phyloP scores from a whole-genome alignment of 352 stramenopile species.

The Phytophthora pini region DNA sequence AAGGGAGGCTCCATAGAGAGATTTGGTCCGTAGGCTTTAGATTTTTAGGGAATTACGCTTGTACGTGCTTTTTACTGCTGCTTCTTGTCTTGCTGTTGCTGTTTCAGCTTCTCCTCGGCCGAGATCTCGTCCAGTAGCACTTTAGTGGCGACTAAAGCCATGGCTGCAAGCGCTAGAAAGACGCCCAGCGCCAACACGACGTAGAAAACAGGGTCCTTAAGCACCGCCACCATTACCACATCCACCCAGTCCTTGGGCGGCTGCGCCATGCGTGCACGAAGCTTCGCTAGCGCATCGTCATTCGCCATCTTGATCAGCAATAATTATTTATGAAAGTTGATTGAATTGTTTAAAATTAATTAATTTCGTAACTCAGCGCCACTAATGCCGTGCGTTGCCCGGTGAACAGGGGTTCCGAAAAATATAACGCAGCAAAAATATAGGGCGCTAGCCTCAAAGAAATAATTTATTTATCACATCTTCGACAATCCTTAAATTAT shows the following conservation, averaged over 20 bases:
- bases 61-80: constrained; percentile 28
- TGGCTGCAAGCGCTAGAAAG: constrained; percentile 54
- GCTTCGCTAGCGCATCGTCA: constrained; percentile 35
- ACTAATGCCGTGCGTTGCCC: too few relatives aligned
- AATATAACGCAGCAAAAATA: too few relatives aligned
- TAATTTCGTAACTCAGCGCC: too few relatives aligned
- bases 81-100: constrained; percentile 29
- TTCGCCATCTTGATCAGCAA: constrained; percentile 8
- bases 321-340: too few relatives aligned
- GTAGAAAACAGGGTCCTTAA: constrained; percentile 76
- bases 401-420: too few relatives aligned
- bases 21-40: constrained; percentile 18
- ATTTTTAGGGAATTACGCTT: constrained; percentile 17
- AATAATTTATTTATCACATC: too few relatives aligned
- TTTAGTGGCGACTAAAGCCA: constrained; percentile 68
- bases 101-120: constrained; percentile 45
- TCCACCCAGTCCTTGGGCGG: constrained; percentile 73
- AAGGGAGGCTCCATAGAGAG: constrained; percentile 9
- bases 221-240: constrained; percentile 59
- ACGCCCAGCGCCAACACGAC: constrained; percentile 41
- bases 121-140: constrained; percentile 67
- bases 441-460: too few relatives aligned
- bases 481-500: too few relatives aligned
- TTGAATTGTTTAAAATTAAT: too few relatives aligned
- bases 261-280: constrained; percentile 56